A percentile compares a stretch with the other conserved stretches of the same genome.
Conservation (phyloP, 371 early-diverging fungal species). For the Mortierella sp. region DNA sequence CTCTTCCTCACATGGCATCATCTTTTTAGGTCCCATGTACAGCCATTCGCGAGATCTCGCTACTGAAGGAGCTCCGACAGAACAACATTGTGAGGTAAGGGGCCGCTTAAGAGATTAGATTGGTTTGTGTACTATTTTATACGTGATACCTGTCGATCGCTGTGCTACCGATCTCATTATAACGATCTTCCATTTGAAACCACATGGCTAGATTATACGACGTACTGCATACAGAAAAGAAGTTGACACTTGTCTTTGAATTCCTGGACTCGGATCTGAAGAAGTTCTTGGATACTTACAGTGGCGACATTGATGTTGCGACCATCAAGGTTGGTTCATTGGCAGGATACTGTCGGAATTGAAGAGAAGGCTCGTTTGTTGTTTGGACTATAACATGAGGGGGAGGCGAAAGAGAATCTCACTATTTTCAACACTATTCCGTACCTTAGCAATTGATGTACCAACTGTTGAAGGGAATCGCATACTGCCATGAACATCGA, state of each 20-base stretch:
- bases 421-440: background rate
- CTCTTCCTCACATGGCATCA: no score
- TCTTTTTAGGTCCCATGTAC: slow-evolving; percentile 85
- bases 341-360: no score
- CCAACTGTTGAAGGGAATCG: slow-evolving; percentile 84
- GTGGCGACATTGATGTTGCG: slow-evolving; percentile 77
- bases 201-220: slow-evolving; percentile 76
- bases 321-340: slow-evolving; percentile 74
- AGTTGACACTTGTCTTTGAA: slow-evolving; percentile 95
- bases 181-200: background rate
- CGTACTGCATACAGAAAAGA: slow-evolving; percentile 95
- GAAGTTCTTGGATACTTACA: slow-evolving; percentile 86
- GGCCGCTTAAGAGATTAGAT: no score
- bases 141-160: no score
- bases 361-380: no score
- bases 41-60: slow-evolving; percentile 98
- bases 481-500: slow-evolving; percentile 81
- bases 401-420: background rate
- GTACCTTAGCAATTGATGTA: slow-evolving; percentile 75
- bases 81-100: slow-evolving; percentile 94
- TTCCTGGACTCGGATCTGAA: slow-evolving; percentile 95
- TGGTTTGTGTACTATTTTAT: no score
- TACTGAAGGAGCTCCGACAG: slow-evolving; percentile 95
- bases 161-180: background rate
- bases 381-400: no score